These are phyloP conservation scores for Inga oerstediana DNA, from an alignment of 306 rosid species.

Conservation along the genomic window DNA sequence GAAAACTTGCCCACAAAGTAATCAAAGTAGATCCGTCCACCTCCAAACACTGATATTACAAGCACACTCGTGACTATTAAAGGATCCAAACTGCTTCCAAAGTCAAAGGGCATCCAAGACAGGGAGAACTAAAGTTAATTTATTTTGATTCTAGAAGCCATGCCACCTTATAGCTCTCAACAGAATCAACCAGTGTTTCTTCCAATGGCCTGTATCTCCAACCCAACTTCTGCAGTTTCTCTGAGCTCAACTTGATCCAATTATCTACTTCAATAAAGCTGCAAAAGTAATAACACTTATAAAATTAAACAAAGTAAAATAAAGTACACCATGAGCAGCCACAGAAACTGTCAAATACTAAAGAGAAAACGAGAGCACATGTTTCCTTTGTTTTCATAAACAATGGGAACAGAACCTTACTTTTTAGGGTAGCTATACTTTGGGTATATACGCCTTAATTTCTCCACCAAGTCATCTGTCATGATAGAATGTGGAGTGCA, in stretches of 20 bases:
- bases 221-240: slow-evolving; percentile 61
- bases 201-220: slow-evolving; percentile 62
- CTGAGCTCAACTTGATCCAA: slow-evolving; percentile 35
- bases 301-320: not conserved
- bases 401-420: slow-evolving; percentile 47
- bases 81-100: not conserved
- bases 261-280: slow-evolving; percentile 48
- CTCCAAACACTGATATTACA: not conserved
- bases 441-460: slow-evolving; percentile 60
- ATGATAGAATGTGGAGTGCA: slow-evolving; percentile 44
- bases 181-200: slow-evolving; percentile 63
- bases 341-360: slow-evolving; percentile 1
- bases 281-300: slow-evolving; percentile 15
- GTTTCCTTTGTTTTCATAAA: not conserved
- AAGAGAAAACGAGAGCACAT: not conserved
- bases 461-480: slow-evolving; percentile 50
- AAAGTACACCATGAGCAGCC: not conserved
- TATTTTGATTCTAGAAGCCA: slow-evolving; percentile 39
- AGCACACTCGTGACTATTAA: not conserved
- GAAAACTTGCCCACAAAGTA: too few species aligned
- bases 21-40: not conserved
- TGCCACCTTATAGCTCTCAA: slow-evolving; percentile 45
- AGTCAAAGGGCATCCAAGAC: not conserved
- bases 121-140: not conserved
- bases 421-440: slow-evolving; percentile 59